Base-by-base conservation (phyloP, 345 rosid genomes). In the Gossypium turneri region DNA sequence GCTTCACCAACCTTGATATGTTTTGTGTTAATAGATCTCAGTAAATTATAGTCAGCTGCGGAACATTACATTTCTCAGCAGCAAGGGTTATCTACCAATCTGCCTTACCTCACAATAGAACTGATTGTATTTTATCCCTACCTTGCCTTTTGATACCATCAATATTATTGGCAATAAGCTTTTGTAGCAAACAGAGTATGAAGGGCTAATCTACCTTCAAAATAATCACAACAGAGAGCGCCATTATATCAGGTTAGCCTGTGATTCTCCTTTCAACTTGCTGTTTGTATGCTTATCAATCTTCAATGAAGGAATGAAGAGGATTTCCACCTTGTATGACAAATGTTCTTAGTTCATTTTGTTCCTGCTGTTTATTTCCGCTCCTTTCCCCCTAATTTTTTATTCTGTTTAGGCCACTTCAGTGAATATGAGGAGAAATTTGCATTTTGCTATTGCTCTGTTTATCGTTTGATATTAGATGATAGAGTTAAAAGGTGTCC, bases 1-100 rank as follows among this genome's bases (percentile, higher is more conserved):
- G 76, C 63, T 63, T 72, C 64, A 70, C 72, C 69, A 57, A 75
- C 75, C 78, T 29, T 51, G 38, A 25, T 70, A 48, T 69, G 73
- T 58, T 69, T 63, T 69, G 63, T 82, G 82, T 77, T 73, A 58
- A 79, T 79, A 81, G 82, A 59, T 79, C 58, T 72, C 22, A 63
- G 84, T 83, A 77, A 64, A 81, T 81, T 73, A 69, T 75, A 79
- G 81, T 78, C 85, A 70, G 70, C 41, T 83, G 81, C 79, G 79
- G 74, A 76, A 77, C 81, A 70, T 75, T 69, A 79, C 47, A 67
- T 76, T 68, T 52, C 20, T 59, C 64, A 27, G 20, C 45, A 11
- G 67, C 72, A 57, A 76, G 66, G 77, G 56, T 70, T 74, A 69
- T 45, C 64, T 60, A 75, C 81, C 75, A 76, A 58, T 74, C 79